A percentile compares a stretch with the other conserved stretches of the same genome.
These are phyloP conservation scores for Mycosphaerella sp. DNA, from an alignment of 2,329 filamentous ascomycete genomes.

Conservation along the genomic window DNA sequence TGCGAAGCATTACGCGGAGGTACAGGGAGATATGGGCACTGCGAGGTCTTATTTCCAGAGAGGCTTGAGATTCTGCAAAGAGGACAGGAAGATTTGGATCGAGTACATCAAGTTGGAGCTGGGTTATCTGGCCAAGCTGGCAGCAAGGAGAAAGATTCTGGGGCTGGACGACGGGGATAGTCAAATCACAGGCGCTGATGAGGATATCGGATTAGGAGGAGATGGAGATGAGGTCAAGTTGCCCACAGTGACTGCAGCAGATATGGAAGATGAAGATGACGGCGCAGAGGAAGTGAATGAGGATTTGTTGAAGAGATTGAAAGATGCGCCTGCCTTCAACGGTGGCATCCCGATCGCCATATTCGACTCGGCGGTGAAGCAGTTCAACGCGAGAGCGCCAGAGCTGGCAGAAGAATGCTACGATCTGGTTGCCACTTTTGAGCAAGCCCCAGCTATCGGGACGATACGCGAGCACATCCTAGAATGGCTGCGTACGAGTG, in stretches of 20 bases:
- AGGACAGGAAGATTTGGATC: conserved; percentile 68
- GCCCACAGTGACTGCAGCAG: conserved; percentile 56
- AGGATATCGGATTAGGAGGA: conserved; percentile 34
- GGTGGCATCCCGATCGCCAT: conserved; percentile 93
- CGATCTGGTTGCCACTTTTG: conserved; percentile 67
- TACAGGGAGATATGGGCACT: conserved; percentile 77
- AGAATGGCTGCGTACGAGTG: conserved; percentile 49
- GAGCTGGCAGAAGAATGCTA: conserved; percentile 71
- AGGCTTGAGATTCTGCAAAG: conserved; percentile 81
- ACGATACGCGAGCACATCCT: conserved; percentile 70
- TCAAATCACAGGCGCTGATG: conserved; percentile 39
- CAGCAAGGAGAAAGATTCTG: conserved; percentile 62
- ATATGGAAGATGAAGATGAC: conserved; percentile 44
- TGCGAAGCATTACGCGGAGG: conserved; percentile 70
- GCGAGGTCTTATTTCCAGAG: conserved; percentile 83
- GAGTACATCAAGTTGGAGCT: conserved; percentile 90
- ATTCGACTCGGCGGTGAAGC: conserved; percentile 77
- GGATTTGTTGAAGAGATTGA: conserved; percentile 57
- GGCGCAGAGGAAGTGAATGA: conserved; percentile 46
- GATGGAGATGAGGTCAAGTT: conserved; percentile 54
- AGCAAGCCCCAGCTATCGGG: conserved; percentile 56
- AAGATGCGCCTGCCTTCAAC: conserved; percentile 71
- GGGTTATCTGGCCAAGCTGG: conserved; percentile 80
- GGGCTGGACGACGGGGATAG: conserved; percentile 55
- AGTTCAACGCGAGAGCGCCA: conserved; percentile 59